Base-by-base conservation (phyloP, 2,329 filamentous ascomycete species). In the Apiospora kogelbergensis region DNA sequence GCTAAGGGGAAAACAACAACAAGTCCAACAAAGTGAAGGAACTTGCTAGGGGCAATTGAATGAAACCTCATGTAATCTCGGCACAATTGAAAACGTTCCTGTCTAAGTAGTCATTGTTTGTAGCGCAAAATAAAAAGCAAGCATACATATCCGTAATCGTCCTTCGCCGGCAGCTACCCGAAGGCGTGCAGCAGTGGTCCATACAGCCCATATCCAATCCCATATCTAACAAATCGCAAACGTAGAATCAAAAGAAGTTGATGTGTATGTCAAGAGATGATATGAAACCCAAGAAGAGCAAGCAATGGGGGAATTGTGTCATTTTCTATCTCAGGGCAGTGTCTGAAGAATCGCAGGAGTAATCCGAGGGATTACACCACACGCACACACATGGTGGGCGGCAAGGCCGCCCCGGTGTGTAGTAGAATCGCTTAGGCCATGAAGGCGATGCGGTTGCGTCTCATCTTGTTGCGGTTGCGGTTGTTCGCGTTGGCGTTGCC, bases 401-500 rank as follows among this genome's bases (percentile, higher is more conserved):
- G 11, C 26, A 26, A 53, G 30, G 15, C 26, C 26, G n/a, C 37
- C 26, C 3, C 6, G 48, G 9, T 37, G 6, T 24, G 17, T 22
- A 22, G 9, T n/a, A 37, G 53, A 2, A n/a, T 37, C 53, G 30
- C 53, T 60, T 60, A 60, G 7, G 53, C 53, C 3, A 2, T 22
- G 53, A 37, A 60, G 30, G 53, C 53, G 6, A 57, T 57, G 48
- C 48, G 48, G 48, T 57, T 57, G 30, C 53, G 53, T 7, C 53
- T 17, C 7, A 60, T 17, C 53, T 60, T 60, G 26, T 53, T 57
- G 44, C 46, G 37, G 24, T 40, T 48, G 64, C 46, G 63, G 63
- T 68, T 65, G 65, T 68, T 68, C 20, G 67, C 71, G 22, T 53
- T 66, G 46, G 33, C 67, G 17, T 26, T 46, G 48, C 40, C n/a